Percentiles rank a stretch among this genome's conserved stretches.
Evolutionary conservation across 768 basidiomycete genomes (phyloP).

Genomic region (Mycena pura): DNA sequence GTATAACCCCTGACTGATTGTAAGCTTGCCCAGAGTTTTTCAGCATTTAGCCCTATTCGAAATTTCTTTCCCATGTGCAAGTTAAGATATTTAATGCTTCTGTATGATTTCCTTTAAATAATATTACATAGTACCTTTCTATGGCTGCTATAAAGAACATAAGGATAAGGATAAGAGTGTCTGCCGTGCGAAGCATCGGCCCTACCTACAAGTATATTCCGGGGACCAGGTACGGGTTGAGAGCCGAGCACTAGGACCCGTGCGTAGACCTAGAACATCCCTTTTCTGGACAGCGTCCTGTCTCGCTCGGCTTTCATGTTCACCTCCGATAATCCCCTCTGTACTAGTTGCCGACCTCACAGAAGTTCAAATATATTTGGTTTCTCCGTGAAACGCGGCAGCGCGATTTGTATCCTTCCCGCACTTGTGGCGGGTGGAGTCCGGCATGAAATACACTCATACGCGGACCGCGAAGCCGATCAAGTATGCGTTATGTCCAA

Average conservation of each 20-base stretch:
- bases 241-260: not conserved
- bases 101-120: too few species aligned
- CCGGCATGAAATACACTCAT: not conserved
- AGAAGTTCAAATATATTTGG: slow-evolving; percentile 1
- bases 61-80: too few species aligned
- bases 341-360: not conserved
- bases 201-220: not conserved
- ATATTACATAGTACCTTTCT: too few species aligned
- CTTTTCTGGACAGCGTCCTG: slow-evolving; percentile 1
- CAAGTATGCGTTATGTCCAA: not conserved
- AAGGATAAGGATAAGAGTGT: not conserved
- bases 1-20: too few species aligned
- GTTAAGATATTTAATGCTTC: too few species aligned
- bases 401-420: slow-evolving; percentile 3
- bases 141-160: too few species aligned
- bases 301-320: not conserved
- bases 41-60: too few species aligned
- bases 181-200: not conserved
- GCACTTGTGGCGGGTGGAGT: not conserved
- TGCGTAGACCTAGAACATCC: not conserved
- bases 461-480: slow-evolving; percentile 3
- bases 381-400: slow-evolving; percentile 4
- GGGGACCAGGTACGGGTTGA: not conserved
- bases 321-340: slow-evolving; percentile 1
- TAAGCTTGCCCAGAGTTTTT: too few species aligned